A percentile compares a stretch with the other conserved stretches of the same genome.
Conservation (phyloP, 2,329 filamentous ascomycete genomes). For the Fusarium sororula region DNA sequence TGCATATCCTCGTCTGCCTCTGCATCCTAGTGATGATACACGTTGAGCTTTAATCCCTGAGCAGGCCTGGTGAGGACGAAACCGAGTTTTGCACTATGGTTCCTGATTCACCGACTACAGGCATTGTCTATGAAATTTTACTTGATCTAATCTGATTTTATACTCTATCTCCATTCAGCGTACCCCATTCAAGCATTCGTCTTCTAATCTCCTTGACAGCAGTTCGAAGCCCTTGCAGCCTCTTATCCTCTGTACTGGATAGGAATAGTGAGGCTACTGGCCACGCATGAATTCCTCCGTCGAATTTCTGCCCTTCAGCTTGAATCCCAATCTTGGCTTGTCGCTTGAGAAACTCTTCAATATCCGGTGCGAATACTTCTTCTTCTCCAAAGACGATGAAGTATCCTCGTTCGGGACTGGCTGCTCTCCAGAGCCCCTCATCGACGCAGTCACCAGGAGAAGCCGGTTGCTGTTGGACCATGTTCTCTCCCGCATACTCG, state of each 20-base stretch:
- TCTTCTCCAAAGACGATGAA: conserved; percentile 78
- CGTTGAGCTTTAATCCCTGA: conserved; percentile 50
- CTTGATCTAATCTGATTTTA: conserved; percentile 73
- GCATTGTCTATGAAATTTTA: conserved; percentile 54
- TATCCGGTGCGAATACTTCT: conserved; percentile 80
- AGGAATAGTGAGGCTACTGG: conserved; percentile 74
- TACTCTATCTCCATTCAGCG: conserved; percentile 21
- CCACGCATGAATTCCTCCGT: conserved; percentile 82
- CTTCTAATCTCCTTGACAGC: conserved; percentile 52
- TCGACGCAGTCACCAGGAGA: conserved; percentile 79
- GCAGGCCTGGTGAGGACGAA: conserved; percentile 54
- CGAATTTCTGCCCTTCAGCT: conserved; percentile 67
- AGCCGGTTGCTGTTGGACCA: conserved; percentile 48
- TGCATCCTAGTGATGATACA: conserved; percentile 52
- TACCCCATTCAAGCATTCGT: conserved; percentile 35
- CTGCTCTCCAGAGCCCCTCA: conserved; percentile 70
- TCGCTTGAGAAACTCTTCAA: conserved; percentile 65
- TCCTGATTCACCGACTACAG: conserved; percentile 44
- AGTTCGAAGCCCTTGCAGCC: conserved; percentile 61
- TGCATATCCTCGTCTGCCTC: not conserved
- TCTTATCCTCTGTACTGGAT: conserved; percentile 57
- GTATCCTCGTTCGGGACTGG: conserved; percentile 73
- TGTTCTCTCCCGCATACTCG: conserved; percentile 66
- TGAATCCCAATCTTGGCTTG: conserved; percentile 63
- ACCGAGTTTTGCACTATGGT: conserved; percentile 62